phyloP scores from a whole-genome alignment of 768 basidiomycete genomes.

The Rubroboletus satanas region DNA sequence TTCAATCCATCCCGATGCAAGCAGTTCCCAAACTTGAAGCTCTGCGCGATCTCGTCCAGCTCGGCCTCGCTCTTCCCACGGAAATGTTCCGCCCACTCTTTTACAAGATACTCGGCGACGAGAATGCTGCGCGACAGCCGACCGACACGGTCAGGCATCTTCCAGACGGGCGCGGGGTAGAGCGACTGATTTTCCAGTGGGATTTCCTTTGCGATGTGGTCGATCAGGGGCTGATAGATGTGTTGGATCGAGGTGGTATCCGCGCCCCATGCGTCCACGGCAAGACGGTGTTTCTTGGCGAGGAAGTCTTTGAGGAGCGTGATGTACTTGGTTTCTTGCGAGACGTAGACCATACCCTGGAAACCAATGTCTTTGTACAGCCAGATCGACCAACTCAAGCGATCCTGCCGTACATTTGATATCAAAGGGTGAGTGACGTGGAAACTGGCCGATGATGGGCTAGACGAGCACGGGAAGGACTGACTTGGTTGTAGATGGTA shows the following conservation, averaged over 20 bases:
- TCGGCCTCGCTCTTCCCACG: constrained; percentile 53
- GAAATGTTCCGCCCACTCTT: constrained; percentile 73
- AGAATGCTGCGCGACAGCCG: constrained; percentile 65
- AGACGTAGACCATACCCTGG: constrained; percentile 79
- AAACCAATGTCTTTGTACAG: constrained; percentile 84
- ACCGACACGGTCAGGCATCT: constrained; percentile 48
- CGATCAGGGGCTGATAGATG: constrained; percentile 61
- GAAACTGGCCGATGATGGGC: background rate
- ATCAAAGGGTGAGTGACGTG: background rate
- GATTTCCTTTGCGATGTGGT: constrained; percentile 58
- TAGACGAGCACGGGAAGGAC: background rate
- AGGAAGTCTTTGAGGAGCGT: constrained; percentile 64
- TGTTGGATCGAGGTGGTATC: constrained; percentile 53
- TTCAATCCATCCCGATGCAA: constrained; percentile 65
- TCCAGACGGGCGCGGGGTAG: constrained; percentile 67
- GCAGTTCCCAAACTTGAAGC: constrained; percentile 71
- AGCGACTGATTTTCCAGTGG: constrained; percentile 48
- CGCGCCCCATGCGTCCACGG: constrained; percentile 76
- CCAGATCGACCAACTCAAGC: constrained; percentile 82
- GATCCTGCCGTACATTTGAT: constrained; percentile 39
- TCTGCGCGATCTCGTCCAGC: constrained; percentile 69
- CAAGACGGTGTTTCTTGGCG: constrained; percentile 73
- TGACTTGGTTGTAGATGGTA: constrained; percentile 54
- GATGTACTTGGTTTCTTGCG: constrained; percentile 68
- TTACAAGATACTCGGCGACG: constrained; percentile 64